phyloP scores from a whole-genome alignment of 192 early-diverging fungal species.

The Backusella morwellensis region DNA sequence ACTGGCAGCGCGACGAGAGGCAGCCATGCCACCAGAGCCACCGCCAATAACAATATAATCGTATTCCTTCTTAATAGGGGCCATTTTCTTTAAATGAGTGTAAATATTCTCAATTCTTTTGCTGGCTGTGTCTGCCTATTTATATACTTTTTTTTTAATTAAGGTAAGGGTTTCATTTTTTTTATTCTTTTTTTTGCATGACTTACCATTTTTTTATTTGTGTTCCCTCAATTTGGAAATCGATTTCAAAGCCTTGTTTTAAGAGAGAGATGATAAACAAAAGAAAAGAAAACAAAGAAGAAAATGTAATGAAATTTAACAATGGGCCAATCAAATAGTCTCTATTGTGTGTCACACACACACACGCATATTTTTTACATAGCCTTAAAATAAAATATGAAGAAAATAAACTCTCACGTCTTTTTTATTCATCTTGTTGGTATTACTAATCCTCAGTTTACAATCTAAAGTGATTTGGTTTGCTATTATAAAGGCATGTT shows the following conservation, averaged over 20 bases:
- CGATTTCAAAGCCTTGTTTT: not conserved
- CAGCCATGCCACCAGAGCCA: slow-evolving; percentile 86
- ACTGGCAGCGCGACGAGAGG: slow-evolving; percentile 83
- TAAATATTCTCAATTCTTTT: not conserved
- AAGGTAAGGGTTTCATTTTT: not conserved
- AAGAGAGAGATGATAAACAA: not conserved
- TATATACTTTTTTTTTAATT: not conserved
- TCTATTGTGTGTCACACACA: not conserved
- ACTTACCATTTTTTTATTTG: no score
- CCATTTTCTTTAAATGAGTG: slow-evolving; percentile 10
- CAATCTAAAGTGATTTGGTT: no score
- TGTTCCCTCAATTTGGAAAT: not conserved
- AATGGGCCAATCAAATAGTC: not conserved
- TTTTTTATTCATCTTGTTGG: no score
- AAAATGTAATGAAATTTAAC: not conserved
- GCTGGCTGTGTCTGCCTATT: not conserved
- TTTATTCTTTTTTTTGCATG: no score
- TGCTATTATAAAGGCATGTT: no score
- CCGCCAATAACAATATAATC: slow-evolving; percentile 94
- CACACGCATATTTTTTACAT: not conserved
- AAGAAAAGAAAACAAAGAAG: not conserved
- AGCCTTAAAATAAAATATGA: not conserved
- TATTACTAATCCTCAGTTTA: no score
- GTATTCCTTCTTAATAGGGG: slow-evolving; percentile 41
- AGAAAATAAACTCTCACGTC: no score